Evolutionary conservation across 176 grass and related monocot species (phyloP), one percentile per base, ranked within the genome.

Genomic region (Bolboschoenus planiculmis): DNA sequence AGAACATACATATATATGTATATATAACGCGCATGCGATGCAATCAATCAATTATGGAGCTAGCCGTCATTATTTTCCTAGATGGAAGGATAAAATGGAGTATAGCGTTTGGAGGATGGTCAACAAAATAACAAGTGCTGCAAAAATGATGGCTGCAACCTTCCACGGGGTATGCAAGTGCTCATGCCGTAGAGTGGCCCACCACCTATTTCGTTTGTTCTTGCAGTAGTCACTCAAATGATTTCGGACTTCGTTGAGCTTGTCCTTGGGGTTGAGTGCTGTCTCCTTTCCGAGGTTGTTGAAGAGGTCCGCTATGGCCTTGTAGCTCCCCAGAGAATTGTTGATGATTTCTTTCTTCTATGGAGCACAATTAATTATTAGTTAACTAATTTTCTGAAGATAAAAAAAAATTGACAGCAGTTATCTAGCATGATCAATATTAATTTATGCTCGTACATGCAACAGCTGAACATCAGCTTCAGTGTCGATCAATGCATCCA

Each of bases 401-500:
- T 53, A n/a, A n/a, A n/a, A n/a, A 53, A 16, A 53, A 53, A 3
- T 53, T 53, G 50, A 53, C 50, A 53, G 18, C 0, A 18, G 18
- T 40, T 6, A 42, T 2, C 24, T 44, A 71, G 11, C 29, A 50
- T 15, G 1, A 35, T 78, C 18, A 56, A 2, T 51, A 18, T 78
- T 18, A 2, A 79, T 56, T 10, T 15, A 15, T 53, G n/a, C 16
- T 10, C 36, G 4, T 79, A 79, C 76, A 20, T 79, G 53, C 30
- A 79, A 79, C 15, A 79, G 29, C 76, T 57, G 56, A 15, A 53
- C 50, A 53, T 53, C 50, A 3, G 14, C 50, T 53, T 15, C 50
- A 53, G 50, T 53, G 50, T 80, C 53, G n/a, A 80, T 80, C 50
- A 80, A 40, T 80, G 30, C 14, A 18, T 48, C 72, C 81, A 84